Conservation (phyloP, 225 moss, liverwort and hornwort species). For the Polytrichum commune region DNA sequence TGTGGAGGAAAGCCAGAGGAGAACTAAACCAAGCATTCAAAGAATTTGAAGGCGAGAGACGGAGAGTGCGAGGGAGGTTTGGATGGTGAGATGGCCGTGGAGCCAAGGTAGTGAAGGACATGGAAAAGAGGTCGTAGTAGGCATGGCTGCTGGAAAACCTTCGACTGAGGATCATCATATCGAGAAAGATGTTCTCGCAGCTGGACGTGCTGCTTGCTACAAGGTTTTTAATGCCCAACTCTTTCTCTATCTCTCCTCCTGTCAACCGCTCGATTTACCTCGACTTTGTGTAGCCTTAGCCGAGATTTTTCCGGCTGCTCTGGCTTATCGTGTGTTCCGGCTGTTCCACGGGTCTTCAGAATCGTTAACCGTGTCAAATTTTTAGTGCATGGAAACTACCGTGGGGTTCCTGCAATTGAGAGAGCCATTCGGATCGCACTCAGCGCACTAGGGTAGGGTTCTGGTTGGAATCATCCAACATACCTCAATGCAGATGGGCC, state of each 20-base stretch:
- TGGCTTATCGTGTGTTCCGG: not conserved
- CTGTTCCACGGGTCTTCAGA: too few species aligned
- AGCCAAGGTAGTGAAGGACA: conserved; percentile 22
- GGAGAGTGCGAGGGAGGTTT: not conserved
- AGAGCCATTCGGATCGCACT: not conserved
- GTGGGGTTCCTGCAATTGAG: not conserved
- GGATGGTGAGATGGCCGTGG: conserved; percentile 62
- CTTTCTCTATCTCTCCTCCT: too few species aligned
- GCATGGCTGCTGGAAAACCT: conserved; percentile 27
- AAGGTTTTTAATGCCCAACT: conserved; percentile 28
- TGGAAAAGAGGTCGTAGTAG: conserved; percentile 5
- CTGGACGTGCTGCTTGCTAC: conserved; percentile 73
- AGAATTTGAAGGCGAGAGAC: not conserved
- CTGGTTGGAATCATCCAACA: not conserved
- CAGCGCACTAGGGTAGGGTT: not conserved
- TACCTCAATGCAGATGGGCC: too few species aligned
- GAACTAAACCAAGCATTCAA: not conserved
- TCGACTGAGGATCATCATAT: conserved; percentile 20
- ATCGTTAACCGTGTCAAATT: too few species aligned
- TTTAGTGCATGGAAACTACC: not conserved
- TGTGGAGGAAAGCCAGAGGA: not conserved
- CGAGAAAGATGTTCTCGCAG: conserved; percentile 66
- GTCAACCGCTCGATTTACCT: too few species aligned
- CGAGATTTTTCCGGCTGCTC: not conserved
- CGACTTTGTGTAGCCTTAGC: too few species aligned